Base-by-base conservation (phyloP, 768 basidiomycete species). In the Macrocybe gigantea region DNA sequence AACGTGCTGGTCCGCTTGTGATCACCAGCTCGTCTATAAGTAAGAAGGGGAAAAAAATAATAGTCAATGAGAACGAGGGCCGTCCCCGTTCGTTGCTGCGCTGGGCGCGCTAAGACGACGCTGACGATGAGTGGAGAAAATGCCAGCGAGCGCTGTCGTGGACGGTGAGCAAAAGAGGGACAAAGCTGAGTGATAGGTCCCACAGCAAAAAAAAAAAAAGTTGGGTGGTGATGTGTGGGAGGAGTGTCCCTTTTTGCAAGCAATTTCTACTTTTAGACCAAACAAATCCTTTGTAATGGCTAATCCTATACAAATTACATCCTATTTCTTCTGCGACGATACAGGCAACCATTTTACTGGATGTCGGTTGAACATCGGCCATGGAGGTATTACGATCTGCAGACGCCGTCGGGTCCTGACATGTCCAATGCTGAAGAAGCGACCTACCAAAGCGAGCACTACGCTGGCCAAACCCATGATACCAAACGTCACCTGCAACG, bases 371-470 rank as follows among this genome's bases (percentile, higher is more conserved):
- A 71, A 85, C 63, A 77, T 66, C 0, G 80, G 75, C 88, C 88
- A 90, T 7, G 82, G 81, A 0, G 87, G 88, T 4, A 89, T 50
- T 9, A 81, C 68, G 41, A 72, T 62, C 87, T 88, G 52, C 12
- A 41, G 14, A n/a, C 51, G 15, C 11, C 31, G 11, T 15, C 41
- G 40, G 45, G 32, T 40, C 33, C 22, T 33, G 7, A 15, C 37
- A 38, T 30, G 7, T 9, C 11, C 35, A 22, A 14, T 31, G 30
- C 13, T 45, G 12, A 48, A 45, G 13, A 9, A 13, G 37, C 10
- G n/a, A 64, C 73, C 56, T 53, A 79, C 79, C 54, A 77, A 39
- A 3, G 66, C 62, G n/a, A 78, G 62, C 8, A 68, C 52, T 2
- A 68, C 44, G 7, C 68, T 69, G 6, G 69, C 60, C 8, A 55